These are phyloP conservation scores for Penicillium sp. DNA, from an alignment of 2,329 filamentous ascomycete species.

Conservation along the genomic window DNA sequence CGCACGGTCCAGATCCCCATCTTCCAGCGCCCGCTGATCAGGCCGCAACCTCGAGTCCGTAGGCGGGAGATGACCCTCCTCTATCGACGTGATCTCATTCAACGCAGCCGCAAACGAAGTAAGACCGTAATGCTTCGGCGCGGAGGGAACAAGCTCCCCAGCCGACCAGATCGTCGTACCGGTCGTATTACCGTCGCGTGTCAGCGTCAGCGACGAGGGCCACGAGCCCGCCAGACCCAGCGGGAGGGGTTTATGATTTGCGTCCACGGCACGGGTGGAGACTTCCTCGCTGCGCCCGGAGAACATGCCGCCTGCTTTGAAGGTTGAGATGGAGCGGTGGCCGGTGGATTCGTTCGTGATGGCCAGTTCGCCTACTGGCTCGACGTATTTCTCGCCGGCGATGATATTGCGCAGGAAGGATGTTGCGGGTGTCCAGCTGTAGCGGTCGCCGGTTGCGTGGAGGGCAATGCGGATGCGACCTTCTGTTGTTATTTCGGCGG, in stretches of 20 bases:
- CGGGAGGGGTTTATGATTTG: slow-evolving; percentile 62
- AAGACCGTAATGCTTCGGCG: slow-evolving; percentile 77
- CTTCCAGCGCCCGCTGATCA: slow-evolving; percentile 81
- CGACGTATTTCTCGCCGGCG: slow-evolving; percentile 95
- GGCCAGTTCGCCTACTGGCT: slow-evolving; percentile 87
- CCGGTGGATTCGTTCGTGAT: slow-evolving; percentile 80
- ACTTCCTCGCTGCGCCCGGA: slow-evolving; percentile 91
- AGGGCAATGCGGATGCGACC: slow-evolving; percentile 77
- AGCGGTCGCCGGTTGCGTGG: slow-evolving; percentile 72
- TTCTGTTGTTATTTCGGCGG: slow-evolving; percentile 87
- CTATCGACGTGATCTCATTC: slow-evolving; percentile 81
- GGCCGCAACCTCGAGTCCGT: slow-evolving; percentile 82
- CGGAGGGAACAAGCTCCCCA: slow-evolving; percentile 72
- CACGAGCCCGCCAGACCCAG: slow-evolving; percentile 75
- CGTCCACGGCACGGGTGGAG: slow-evolving; percentile 66
- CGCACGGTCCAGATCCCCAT: slow-evolving; percentile 75
- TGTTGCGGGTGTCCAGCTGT: slow-evolving; percentile 83
- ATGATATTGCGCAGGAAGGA: slow-evolving; percentile 94
- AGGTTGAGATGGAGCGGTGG: slow-evolving; percentile 78
- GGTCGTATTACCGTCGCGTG: slow-evolving; percentile 58
- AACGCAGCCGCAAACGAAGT: slow-evolving; percentile 80
- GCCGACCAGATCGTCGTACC: slow-evolving; percentile 73
- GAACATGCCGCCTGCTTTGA: slow-evolving; percentile 96
- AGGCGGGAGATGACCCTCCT: slow-evolving; percentile 67
- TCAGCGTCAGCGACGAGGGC: slow-evolving; percentile 69